Conservation (phyloP, 371 early-diverging fungal species). For the Mucor velutinosus region DNA sequence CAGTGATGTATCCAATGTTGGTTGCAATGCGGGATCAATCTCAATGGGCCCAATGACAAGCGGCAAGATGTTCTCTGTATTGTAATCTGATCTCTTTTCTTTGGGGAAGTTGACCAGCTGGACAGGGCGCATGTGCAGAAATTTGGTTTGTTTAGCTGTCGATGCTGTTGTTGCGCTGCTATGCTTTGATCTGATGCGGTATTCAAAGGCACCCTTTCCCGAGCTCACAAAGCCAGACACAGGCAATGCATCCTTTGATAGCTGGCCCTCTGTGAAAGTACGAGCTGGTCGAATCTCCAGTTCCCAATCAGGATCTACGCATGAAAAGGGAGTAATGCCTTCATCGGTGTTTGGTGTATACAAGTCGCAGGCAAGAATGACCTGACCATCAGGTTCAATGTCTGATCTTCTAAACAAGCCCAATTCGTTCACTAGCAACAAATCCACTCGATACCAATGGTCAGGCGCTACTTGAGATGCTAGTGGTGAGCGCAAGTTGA, state of each 20-base stretch:
- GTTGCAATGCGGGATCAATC: constrained; percentile 3
- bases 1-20: constrained; percentile 1
- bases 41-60: constrained; percentile 51
- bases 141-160: constrained; percentile 9
- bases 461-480: constrained; percentile 19
- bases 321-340: constrained; percentile 15
- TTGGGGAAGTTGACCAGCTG: constrained; percentile 16
- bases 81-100: background rate
- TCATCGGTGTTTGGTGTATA: constrained; percentile 2
- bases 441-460: constrained; percentile 46
- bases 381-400: constrained; percentile 37
- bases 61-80: constrained; percentile 32
- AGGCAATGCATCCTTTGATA: background rate
- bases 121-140: constrained; percentile 16
- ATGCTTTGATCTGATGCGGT: constrained; percentile 29
- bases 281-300: constrained; percentile 19
- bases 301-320: constrained; percentile 8
- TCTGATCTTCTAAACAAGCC: constrained; percentile 46
- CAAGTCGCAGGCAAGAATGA: constrained; percentile 28
- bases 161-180: background rate
- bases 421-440: constrained; percentile 46
- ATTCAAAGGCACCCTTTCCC: constrained; percentile 55
- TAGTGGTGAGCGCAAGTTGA: constrained; percentile 40
- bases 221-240: constrained; percentile 44
- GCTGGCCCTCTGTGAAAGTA: constrained; percentile 8